Percentiles rank a stretch among this genome's conserved stretches.
phyloP scores from a whole-genome alignment of 106 monocot species.

The Acorus gramineus region DNA sequence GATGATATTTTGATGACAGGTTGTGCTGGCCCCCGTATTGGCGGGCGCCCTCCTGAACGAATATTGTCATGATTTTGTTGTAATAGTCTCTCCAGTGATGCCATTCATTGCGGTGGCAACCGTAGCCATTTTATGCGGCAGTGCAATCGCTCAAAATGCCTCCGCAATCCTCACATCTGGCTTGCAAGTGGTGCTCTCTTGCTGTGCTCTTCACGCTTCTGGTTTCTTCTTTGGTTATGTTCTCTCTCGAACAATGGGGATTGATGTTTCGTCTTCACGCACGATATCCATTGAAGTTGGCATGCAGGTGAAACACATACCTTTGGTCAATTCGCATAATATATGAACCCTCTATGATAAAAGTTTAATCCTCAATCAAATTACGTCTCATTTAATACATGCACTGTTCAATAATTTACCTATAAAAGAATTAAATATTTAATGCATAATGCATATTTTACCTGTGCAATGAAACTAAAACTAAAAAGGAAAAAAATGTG shows the following conservation, averaged over 20 bases:
- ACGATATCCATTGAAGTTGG: constrained; percentile 95
- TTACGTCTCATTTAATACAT: too few relatives aligned
- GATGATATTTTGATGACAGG: constrained; percentile 21
- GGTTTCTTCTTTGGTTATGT: constrained; percentile 78
- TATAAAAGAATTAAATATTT: too few relatives aligned
- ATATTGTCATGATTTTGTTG: constrained; percentile 54
- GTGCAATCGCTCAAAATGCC: constrained; percentile 84
- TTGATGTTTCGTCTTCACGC: constrained; percentile 53
- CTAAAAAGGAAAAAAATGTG: too few relatives aligned
- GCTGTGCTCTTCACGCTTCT: constrained; percentile 40
- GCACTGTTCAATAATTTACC: too few relatives aligned
- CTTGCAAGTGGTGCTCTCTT: constrained; percentile 55
- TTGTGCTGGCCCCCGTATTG: constrained; percentile 79
- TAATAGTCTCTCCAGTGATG: constrained; percentile 72
- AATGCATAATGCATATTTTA: too few relatives aligned
- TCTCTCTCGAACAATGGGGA: constrained; percentile 47
- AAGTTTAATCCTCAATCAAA: too few relatives aligned
- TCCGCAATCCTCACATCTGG: constrained; percentile 72
- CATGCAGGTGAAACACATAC: constrained; percentile 54
- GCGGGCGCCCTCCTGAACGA: constrained; percentile 73
- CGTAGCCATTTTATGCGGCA: constrained; percentile 72
- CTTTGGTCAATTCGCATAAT: too few relatives aligned
- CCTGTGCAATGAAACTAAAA: too few relatives aligned
- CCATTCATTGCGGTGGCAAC: constrained; percentile 73
- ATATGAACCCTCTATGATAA: too few relatives aligned